Percentiles rank a stretch among this genome's conserved stretches.
These are phyloP conservation scores for Blastobotrys apis DNA, from an alignment of 1,139 yeast species.

Conservation along the genomic window DNA sequence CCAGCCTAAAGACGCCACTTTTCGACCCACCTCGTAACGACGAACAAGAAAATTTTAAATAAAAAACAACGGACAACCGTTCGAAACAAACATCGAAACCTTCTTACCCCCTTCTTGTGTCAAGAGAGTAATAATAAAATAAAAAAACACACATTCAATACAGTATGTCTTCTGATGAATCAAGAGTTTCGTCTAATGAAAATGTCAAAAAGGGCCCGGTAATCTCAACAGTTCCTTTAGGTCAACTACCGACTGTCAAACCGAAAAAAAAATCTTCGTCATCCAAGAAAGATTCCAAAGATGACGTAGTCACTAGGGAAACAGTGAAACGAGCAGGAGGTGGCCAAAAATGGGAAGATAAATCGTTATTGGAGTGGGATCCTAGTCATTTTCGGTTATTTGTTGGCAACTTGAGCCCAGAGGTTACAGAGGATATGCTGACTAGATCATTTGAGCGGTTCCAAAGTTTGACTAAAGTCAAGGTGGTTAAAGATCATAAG, in stretches of 20 bases:
- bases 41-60: no score
- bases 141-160: no score
- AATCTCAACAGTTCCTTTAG: constrained; percentile 2
- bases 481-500: constrained; percentile 38
- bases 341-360: constrained; percentile 48
- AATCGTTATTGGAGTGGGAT: constrained; percentile 52
- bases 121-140: no score
- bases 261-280: not conserved
- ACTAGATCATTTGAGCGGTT: constrained; percentile 49
- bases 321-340: constrained; percentile 46
- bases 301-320: constrained; percentile 15
- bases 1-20: not conserved
- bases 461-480: constrained; percentile 49
- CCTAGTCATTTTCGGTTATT: constrained; percentile 67
- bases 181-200: no score
- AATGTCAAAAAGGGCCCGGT: not conserved
- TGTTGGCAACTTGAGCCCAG: constrained; percentile 70
- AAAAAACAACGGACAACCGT: no score
- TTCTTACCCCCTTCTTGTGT: no score
- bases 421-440: constrained; percentile 56
- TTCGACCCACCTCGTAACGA: no score
- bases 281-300: not conserved
- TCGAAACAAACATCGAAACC: no score
- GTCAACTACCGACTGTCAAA: not conserved
- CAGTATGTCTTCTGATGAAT: no score